Conservation (phyloP, 208 protist genomes). For the Leishmania tropica region DNA sequence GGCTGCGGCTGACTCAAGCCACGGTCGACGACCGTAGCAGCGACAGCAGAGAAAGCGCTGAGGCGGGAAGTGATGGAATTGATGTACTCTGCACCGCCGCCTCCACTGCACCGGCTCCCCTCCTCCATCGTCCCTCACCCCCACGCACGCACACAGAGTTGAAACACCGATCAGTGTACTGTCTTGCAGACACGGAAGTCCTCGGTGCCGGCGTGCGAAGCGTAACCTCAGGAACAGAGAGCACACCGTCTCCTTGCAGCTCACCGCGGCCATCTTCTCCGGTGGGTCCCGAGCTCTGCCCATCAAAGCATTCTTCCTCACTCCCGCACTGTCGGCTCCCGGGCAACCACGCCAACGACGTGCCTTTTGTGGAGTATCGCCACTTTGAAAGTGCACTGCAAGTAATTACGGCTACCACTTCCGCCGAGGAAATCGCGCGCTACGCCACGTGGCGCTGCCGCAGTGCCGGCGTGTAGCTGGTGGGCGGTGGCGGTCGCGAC, state of each 20-base stretch:
- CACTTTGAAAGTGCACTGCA: constrained; percentile 33
- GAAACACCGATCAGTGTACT: neutral
- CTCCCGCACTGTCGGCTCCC: neutral
- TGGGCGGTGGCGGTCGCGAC: neutral
- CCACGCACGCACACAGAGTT: neutral
- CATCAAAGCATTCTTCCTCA: neutral
- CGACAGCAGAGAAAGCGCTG: neutral
- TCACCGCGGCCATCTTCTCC: constrained; percentile 3
- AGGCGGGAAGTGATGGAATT: neutral
- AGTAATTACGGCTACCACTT: constrained; percentile 17
- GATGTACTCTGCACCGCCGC: neutral
- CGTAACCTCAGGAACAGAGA: neutral
- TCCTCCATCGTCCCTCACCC: neutral
- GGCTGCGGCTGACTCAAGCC: constrained; percentile 35
- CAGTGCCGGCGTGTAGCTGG: neutral
- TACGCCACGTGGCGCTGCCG: constrained; percentile 25
- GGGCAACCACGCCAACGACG: neutral
- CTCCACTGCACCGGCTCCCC: constrained; percentile 3
- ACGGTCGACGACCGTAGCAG: constrained; percentile 39
- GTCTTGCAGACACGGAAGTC: neutral
- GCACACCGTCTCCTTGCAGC: neutral
- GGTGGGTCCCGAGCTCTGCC: neutral
- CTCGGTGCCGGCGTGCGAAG: constrained; percentile 4
- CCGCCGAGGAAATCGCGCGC: constrained; percentile 17
- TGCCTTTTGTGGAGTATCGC: constrained; percentile 20